phyloP scores from a whole-genome alignment of 139 green algal species.

The Klebsormidium nitens region DNA sequence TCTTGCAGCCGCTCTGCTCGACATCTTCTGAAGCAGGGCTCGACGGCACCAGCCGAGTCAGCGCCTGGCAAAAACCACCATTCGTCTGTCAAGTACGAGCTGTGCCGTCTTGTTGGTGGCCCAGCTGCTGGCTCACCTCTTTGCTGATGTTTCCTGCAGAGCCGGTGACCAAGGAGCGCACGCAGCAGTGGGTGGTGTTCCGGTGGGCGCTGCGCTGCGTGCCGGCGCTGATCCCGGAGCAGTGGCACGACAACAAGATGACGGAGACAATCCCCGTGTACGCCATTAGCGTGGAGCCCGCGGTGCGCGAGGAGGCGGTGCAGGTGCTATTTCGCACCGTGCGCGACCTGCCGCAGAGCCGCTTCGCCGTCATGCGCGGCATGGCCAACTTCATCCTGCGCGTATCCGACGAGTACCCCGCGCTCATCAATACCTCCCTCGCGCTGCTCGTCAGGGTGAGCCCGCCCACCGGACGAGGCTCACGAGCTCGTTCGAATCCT shows the following conservation, averaged over 20 bases:
- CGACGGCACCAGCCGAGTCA: too few relatives aligned
- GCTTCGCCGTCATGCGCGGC: slow-evolving; percentile 54
- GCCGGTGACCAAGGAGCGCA: slow-evolving; percentile 28
- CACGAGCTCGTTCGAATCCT: too few relatives aligned
- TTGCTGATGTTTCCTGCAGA: slow-evolving; percentile 12
- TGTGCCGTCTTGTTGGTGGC: too few relatives aligned
- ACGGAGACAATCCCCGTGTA: slow-evolving; percentile 55
- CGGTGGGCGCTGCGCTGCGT: slow-evolving; percentile 48
- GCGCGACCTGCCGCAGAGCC: slow-evolving; percentile 49
- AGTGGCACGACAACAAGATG: slow-evolving; percentile 49
- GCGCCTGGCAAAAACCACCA: too few relatives aligned
- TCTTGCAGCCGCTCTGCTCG: too few relatives aligned
- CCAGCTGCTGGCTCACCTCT: too few relatives aligned
- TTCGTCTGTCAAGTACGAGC: too few relatives aligned
- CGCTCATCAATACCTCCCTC: slow-evolving; percentile 50
- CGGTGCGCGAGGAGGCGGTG: slow-evolving; percentile 31
- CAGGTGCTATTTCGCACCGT: slow-evolving; percentile 53
- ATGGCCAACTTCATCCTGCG: slow-evolving; percentile 49
- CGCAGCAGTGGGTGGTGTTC: slow-evolving; percentile 53
- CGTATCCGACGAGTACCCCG: slow-evolving; percentile 61
- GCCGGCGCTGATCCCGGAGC: slow-evolving; percentile 54
- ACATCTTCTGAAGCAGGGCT: too few relatives aligned
- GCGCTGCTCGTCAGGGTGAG: slow-evolving; percentile 40
- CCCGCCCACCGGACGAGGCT: too few relatives aligned
- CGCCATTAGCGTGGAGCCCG: slow-evolving; percentile 46